These are phyloP conservation scores for Aspergillus tamarii DNA, from an alignment of 2,329 filamentous ascomycete genomes.

Conservation along the genomic window DNA sequence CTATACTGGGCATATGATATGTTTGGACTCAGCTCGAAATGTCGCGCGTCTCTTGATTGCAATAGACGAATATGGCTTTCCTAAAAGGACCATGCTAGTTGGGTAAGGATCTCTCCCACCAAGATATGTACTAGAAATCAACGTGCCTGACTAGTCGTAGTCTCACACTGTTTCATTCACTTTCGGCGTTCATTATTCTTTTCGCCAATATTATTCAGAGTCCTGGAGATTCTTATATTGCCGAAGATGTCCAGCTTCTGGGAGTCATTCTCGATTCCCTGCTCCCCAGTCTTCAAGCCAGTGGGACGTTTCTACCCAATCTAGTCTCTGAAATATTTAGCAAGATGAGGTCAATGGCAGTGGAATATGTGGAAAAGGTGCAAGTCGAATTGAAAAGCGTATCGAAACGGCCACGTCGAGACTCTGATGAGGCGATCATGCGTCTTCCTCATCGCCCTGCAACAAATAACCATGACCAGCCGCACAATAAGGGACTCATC, in stretches of 20 bases:
- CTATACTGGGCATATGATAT: conserved; percentile 3
- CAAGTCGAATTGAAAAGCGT: neutral
- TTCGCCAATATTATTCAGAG: neutral
- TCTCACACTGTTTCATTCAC: neutral
- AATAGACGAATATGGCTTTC: neutral
- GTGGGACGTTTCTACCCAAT: neutral
- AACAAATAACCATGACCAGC: neutral
- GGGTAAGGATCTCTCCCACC: neutral
- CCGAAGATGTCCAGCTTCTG: conserved; percentile 2
- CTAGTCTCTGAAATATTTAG: neutral
- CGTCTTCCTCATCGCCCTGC: neutral
- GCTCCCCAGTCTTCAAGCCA: neutral
- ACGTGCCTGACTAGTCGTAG: neutral
- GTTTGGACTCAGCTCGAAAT: neutral
- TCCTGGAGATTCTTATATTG: neutral
- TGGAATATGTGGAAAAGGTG: conserved; percentile 1
- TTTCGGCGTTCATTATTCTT: neutral
- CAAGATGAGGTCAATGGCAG: neutral
- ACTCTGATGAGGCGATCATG: neutral
- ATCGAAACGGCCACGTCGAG: neutral
- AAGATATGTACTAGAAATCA: neutral
- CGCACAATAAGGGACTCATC: neutral
- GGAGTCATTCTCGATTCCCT: neutral
- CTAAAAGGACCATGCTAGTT: neutral
- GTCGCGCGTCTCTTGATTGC: neutral